Percentiles rank a stretch among this genome's conserved stretches.
Evolutionary conservation across 257 asterid genomes (phyloP).

Genomic region (Capsicum pubescens): DNA sequence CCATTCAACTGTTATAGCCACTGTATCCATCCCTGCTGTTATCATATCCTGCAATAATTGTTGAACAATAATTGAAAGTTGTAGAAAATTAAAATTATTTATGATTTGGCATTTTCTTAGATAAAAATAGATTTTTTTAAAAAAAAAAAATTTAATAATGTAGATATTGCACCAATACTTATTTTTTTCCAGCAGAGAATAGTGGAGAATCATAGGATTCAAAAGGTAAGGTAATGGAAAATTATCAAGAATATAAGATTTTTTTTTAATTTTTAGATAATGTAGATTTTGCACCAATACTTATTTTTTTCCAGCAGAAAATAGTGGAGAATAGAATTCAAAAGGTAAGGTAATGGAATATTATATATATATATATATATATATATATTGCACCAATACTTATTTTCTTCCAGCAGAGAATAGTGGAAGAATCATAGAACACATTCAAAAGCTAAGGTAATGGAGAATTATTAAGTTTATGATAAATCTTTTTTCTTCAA

Average conservation of each 20-base stretch:
- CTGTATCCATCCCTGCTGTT: constrained; percentile 28
- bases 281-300: no score
- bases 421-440: background rate
- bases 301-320: background rate
- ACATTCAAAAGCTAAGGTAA: background rate
- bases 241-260: no score
- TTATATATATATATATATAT: no score
- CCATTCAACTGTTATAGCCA: constrained; percentile 27
- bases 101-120: background rate
- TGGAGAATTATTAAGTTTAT: background rate
- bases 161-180: background rate
- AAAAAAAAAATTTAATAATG: no score
- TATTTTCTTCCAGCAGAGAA: no score
- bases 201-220: background rate
- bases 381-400: no score
- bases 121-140: background rate
- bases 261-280: no score
- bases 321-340: background rate
- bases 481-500: background rate
- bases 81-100: background rate
- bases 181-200: background rate
- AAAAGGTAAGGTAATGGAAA: no score
- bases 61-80: fast-evolving
- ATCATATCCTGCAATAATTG: constrained; percentile 30
- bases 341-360: no score